These are phyloP conservation scores for Stephanodiscus minutulus DNA, from an alignment of 108 stramenopile genomes.

Conservation along the genomic window DNA sequence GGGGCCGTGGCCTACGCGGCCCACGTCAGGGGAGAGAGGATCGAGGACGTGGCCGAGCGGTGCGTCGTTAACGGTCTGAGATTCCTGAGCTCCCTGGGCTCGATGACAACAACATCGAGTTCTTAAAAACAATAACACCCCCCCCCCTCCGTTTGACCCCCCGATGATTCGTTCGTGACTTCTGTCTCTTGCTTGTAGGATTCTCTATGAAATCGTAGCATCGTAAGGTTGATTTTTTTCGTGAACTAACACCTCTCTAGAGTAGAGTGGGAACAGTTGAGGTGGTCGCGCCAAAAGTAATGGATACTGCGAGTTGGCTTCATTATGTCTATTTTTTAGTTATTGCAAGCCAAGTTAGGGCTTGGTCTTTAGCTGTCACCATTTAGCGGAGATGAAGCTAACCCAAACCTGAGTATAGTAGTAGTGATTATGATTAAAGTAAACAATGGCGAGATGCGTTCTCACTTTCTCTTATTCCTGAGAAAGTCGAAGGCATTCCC, in stretches of 20 bases:
- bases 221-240: not conserved
- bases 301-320: too few relatives aligned
- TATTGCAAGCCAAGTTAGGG: not conserved
- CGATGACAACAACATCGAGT: not conserved
- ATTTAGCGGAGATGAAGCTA: too few relatives aligned
- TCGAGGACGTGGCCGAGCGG: conserved; percentile 38
- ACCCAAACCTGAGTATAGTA: not conserved
- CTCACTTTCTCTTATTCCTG: conserved; percentile 24
- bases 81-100: conserved; percentile 45
- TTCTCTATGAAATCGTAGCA: conserved; percentile 49
- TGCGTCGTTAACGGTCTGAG: conserved; percentile 54
- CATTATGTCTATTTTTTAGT: too few relatives aligned
- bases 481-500: conserved; percentile 31
- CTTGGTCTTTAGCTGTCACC: too few relatives aligned
- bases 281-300: not conserved
- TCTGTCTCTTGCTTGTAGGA: not conserved
- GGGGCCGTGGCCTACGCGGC: conserved; percentile 74
- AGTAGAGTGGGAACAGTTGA: not conserved
- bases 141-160: too few relatives aligned
- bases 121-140: not conserved
- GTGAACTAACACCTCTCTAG: not conserved
- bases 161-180: too few relatives aligned
- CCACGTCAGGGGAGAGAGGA: conserved; percentile 39
- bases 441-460: not conserved
- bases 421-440: conserved; percentile 5